Base-by-base conservation (phyloP, 2,329 filamentous ascomycete genomes). In the Lachnellula cervina region DNA sequence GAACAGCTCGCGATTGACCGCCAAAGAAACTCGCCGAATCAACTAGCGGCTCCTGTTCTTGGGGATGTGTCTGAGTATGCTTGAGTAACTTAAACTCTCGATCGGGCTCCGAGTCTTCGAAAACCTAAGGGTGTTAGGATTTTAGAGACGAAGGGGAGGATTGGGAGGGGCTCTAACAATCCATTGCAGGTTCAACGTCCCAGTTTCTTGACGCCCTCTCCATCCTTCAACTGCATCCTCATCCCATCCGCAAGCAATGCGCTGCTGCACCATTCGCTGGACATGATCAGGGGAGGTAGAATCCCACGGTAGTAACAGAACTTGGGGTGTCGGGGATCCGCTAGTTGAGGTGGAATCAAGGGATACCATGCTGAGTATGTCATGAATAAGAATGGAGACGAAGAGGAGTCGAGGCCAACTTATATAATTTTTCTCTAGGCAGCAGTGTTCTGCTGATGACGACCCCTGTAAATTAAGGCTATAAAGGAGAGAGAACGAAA, bases 171-270 rank as follows among this genome's bases (percentile, higher is more conserved):
- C 3, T 49, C 47, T 11, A 23, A 57, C 55, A 19, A 57, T 57
- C 55, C 55, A 57, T 34, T 54, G 42, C n/a, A 16, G 40, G 51
- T 47, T 57, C 53, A 35, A 50, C 17, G 6, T 48, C 49, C 34
- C 35, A 17, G 23, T 35, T 44, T 57, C 51, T 38, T 49, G 47
- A 19, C 23, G 28, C 5, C 3, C 13, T 46, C 46, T 52, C 63
- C 59, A 63, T 17, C 44, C 42, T 55, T 63, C 60, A 2, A 79
- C 71, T 28, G 69, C 60, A 4, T 76, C 68, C 13, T 62, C 53
- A 42, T 72, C 68, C 76, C 76, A 79, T 16, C 75, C 74, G 58
- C 76, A 79, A 3, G 72, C 72, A 13, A 77, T 61, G 14, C 77
- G 72, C 62, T 79, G 76, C 28, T 73, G 68, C 40, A 70, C 65